Evolutionary conservation across 805 yeast genomes (phyloP), one percentile per base, ranked within the genome.

Genomic region (Starmerella gropengiesseri): DNA sequence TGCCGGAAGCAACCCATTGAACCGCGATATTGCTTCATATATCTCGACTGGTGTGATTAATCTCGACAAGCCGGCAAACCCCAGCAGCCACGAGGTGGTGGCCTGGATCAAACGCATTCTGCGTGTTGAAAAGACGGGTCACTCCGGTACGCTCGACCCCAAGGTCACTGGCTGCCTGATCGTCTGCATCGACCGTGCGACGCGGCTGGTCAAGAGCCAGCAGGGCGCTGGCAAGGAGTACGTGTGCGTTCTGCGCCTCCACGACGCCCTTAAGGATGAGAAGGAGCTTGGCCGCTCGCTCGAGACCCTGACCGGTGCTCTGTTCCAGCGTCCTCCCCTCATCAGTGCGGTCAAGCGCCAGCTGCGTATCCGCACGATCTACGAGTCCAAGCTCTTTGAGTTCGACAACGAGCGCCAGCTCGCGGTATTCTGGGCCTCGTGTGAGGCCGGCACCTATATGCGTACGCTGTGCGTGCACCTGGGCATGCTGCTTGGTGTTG

Each of bases 201-300:
- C 98, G 44, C 79, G 98, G 68, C 74, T 91, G 61, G 98, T 91
- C 55, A 91, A 91, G 67, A 84, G 95, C 43, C 98, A 91, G 70
- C 98, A 91, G 68, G 97, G 97, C 70, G 98, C 98, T 36, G 98
- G 98, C 74, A 91, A 91, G 66, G 98, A 91, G 78, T 91, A 91
- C 69, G 98, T 91, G 43, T 91, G 97, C 72, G 85, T 91, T 55
- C 91, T 84, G 46, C 78, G 97, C 71, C 73, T 91, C 58, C 98
- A 91, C 65, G 96, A 89, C 52, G 86, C 86, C 49, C 71, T 91
- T 53, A 77, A 82, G 55, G 95, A 86, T 55, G 91, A 82, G 60
- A 85, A 85, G 63, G 95, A 81, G 50, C 72, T 91, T 66, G 84
- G 78, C 42, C 79, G 93, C 59, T 70, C 83, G 21, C 72, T 91